phyloP scores from a whole-genome alignment of 164 flowering plant species.

The Magnolia officinalis region DNA sequence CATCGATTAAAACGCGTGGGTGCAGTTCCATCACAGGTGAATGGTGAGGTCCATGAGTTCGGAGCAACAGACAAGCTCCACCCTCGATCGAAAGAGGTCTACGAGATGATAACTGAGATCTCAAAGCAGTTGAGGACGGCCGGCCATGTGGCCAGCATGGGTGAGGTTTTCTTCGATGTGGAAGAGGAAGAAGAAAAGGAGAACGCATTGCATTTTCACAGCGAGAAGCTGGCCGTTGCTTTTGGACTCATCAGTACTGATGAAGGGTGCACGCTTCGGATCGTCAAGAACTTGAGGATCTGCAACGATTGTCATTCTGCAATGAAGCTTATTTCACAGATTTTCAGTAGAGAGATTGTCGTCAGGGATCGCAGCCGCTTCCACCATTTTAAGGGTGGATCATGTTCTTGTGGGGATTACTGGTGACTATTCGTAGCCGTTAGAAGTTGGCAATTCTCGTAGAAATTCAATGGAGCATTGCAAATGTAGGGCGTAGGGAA shows the following conservation, averaged over 20 bases:
- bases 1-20: slow-evolving; percentile 12
- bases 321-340: slow-evolving; percentile 23
- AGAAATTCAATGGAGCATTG: background rate
- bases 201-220: slow-evolving; percentile 25
- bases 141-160: slow-evolving; percentile 24
- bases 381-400: slow-evolving; percentile 13
- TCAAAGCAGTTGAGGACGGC: slow-evolving; percentile 20
- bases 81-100: slow-evolving; percentile 24
- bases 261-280: slow-evolving; percentile 12
- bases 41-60: slow-evolving; percentile 31
- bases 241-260: slow-evolving; percentile 26
- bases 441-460: background rate
- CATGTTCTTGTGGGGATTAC: slow-evolving; percentile 15
- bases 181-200: slow-evolving; percentile 40
- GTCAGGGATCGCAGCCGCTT: slow-evolving; percentile 11
- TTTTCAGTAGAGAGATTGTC: slow-evolving; percentile 14
- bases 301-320: slow-evolving; percentile 33
- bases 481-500: background rate
- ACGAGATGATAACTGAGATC: slow-evolving; percentile 25
- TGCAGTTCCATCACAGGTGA: slow-evolving; percentile 25
- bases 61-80: slow-evolving; percentile 25
- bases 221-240: slow-evolving; percentile 20
- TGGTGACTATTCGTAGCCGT: slow-evolving; percentile 1
- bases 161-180: slow-evolving; percentile 33
- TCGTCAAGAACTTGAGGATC: slow-evolving; percentile 19